These are phyloP conservation scores for Schizosaccharomyces octosporus DNA, from an alignment of 805 yeast genomes.

Conservation along the genomic window DNA sequence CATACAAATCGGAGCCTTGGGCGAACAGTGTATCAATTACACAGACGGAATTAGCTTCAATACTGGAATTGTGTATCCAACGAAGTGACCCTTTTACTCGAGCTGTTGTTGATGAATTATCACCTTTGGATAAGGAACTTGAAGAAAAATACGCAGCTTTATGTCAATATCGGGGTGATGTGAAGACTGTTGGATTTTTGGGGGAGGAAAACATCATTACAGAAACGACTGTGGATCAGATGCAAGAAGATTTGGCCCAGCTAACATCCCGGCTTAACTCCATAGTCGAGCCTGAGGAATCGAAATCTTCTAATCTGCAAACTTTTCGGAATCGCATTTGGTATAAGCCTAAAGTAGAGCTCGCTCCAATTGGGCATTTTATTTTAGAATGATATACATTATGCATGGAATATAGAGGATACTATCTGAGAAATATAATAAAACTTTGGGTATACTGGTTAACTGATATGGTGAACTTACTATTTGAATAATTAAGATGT, in stretches of 20 bases:
- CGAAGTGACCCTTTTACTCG: background rate
- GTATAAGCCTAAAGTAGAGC: background rate
- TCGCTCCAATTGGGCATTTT: background rate
- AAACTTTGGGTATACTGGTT: no score
- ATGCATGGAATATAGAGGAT: no score
- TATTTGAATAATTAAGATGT: no score
- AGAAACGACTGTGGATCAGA: background rate
- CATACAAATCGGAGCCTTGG: background rate
- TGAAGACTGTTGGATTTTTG: background rate
- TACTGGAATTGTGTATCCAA: background rate
- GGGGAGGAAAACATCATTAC: background rate
- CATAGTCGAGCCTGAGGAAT: background rate
- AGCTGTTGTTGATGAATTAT: background rate
- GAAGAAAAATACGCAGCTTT: background rate
- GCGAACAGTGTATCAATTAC: background rate
- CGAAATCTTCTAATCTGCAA: background rate
- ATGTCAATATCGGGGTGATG: background rate
- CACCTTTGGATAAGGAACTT: background rate
- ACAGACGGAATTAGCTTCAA: background rate
- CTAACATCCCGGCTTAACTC: background rate
- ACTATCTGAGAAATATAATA: no score
- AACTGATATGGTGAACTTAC: no score
- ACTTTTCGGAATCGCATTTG: background rate
- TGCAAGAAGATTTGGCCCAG: background rate
- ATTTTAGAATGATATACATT: no score